phyloP scores from a whole-genome alignment of 129 eudicot genomes.

The Chrysanthemum seticuspe region DNA sequence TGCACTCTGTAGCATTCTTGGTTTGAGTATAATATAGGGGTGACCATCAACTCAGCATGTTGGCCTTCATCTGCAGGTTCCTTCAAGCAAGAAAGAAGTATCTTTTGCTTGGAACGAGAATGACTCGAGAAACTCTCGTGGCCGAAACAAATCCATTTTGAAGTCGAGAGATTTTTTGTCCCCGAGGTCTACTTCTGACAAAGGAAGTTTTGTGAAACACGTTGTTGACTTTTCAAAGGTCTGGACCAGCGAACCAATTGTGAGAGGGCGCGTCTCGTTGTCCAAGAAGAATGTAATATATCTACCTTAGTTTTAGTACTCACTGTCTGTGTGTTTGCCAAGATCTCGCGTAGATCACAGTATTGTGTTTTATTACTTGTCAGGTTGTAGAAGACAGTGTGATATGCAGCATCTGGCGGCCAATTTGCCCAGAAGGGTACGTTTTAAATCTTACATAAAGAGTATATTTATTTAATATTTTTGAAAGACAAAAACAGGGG shows the following conservation, averaged over 20 bases:
- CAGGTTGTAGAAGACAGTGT: constrained; percentile 57
- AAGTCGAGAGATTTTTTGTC: constrained; percentile 54
- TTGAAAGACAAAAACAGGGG: no score
- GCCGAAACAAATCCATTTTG: constrained; percentile 45
- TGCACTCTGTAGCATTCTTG: background rate
- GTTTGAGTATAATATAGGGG: background rate
- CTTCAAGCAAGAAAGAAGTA: constrained; percentile 74
- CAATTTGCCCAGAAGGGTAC: constrained; percentile 92
- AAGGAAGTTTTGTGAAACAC: constrained; percentile 61
- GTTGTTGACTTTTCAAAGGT: constrained; percentile 60
- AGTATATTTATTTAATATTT: background rate
- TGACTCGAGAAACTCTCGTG: constrained; percentile 47
- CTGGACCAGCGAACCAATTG: constrained; percentile 87
- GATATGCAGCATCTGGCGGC: constrained; percentile 94
- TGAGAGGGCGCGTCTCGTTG: constrained; percentile 58
- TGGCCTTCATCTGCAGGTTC: constrained; percentile 51
- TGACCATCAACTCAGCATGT: constrained; percentile 10
- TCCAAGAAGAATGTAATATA: constrained; percentile 65
- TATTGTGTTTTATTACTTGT: constrained; percentile 10
- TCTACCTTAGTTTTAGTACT: background rate
- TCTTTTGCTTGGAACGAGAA: constrained; percentile 59
- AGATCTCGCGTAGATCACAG: constrained; percentile 8
- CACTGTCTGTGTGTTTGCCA: background rate
- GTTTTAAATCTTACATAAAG: constrained; percentile 9
- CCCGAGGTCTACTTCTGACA: constrained; percentile 55